These are phyloP conservation scores for Pseudotulostoma volvatum DNA, from an alignment of 495 filamentous ascomycete genomes.

Conservation along the genomic window DNA sequence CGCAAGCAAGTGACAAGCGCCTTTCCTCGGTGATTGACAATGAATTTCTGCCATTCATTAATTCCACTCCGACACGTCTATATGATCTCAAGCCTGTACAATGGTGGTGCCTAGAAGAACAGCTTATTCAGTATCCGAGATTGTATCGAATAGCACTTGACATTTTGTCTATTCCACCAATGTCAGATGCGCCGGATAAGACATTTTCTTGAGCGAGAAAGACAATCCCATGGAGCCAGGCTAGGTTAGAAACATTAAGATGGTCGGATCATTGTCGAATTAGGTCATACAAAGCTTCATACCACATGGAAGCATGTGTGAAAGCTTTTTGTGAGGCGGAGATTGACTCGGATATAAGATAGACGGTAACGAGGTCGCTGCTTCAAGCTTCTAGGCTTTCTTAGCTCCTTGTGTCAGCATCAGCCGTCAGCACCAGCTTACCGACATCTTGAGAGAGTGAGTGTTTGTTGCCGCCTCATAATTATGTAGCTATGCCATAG, in stretches of 20 bases:
- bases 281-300: background rate
- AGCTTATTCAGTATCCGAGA: background rate
- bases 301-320: background rate
- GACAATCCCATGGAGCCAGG: background rate
- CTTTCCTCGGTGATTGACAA: background rate
- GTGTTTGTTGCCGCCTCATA: too few relatives aligned
- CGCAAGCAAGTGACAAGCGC: too few relatives aligned
- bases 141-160: background rate
- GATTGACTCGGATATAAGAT: too few relatives aligned
- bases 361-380: too few relatives aligned
- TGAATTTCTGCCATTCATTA: background rate
- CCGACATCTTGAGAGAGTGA: too few relatives aligned
- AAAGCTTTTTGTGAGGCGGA: background rate
- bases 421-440: too few relatives aligned
- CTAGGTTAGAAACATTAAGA: background rate
- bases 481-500: too few relatives aligned
- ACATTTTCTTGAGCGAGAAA: background rate
- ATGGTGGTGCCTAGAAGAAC: background rate
- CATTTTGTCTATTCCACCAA: background rate
- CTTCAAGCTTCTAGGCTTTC: too few relatives aligned
- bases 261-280: background rate
- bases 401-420: too few relatives aligned
- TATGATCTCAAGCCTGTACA: background rate
- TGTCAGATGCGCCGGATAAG: background rate
- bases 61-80: background rate